Evolutionary conservation across 257 asterid genomes (phyloP), one percentile per base, ranked within the genome.

Genomic region (Capsicum pubescens): DNA sequence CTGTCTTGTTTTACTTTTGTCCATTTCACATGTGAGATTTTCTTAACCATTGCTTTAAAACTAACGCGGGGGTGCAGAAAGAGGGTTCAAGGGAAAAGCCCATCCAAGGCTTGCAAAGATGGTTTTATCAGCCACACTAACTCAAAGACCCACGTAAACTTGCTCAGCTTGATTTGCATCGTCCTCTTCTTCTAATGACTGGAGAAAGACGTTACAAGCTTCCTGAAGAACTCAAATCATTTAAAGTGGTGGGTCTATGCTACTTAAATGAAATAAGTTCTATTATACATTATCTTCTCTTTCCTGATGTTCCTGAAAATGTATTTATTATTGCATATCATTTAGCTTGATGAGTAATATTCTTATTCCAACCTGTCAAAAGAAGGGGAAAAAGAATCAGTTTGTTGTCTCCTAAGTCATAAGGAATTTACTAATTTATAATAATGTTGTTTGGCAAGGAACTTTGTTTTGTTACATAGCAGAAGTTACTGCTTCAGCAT

Each of bases 141-240:
- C 99, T 16, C 98, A 91, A 26, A 85, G 98, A 93, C 87, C 99
- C 99, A 9, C 90, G 98, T 87, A 94, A 95, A 91, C 96, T 95
- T 61, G 92, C 94, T 1, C 97, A 92, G 90, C 99, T 95, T 84
- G 92, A 91, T 85, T 90, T 95, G 86, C 97, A 93, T 88, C 96
- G 91, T 86, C 98, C 99, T 56, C 85, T 95, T 91, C 89, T 94
- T 89, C 86, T 95, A 87, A 95, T 93, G 3, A 86, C 93, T 63
- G 99, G 97, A 81, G 85, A 89, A 81, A 88, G 74, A 57, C 98
- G 98, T 56, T 94, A 94, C 88, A 94, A 91, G 88, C 93, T 94
- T 50, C 98, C 99, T 55, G 92, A 90, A 87, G 91, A 89, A 63
- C 92, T 95, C 71, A 87, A 93, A 85, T 92, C 98, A 87, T 88